phyloP scores from a whole-genome alignment of 352 stramenopile genomes.

The Phytopythium helicoides region DNA sequence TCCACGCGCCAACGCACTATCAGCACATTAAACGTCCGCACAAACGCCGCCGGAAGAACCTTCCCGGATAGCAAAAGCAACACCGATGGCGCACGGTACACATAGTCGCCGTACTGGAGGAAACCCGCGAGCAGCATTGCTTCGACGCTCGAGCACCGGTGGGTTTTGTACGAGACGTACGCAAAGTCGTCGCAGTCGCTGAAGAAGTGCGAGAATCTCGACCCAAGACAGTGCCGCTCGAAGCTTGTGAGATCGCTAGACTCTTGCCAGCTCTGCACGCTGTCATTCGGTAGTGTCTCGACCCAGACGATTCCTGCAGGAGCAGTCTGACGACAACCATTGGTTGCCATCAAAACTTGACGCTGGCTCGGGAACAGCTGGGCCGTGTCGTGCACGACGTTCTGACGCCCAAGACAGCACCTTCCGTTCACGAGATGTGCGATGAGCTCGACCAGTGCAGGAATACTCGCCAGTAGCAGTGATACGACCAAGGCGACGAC shows the following conservation, averaged over 20 bases:
- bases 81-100: constrained; percentile 16
- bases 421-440: no score
- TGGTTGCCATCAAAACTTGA: no score
- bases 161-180: constrained; percentile 5
- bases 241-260: constrained; percentile 12
- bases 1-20: constrained; percentile 24
- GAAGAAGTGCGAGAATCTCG: constrained; percentile 16
- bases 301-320: no score
- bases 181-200: constrained; percentile 22
- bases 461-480: constrained; percentile 10
- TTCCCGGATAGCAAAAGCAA: constrained; percentile 16
- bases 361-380: no score
- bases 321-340: constrained; percentile 2
- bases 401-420: no score
- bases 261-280: background rate
- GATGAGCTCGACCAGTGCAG: no score
- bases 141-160: constrained; percentile 14
- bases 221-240: constrained; percentile 17
- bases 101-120: constrained; percentile 15
- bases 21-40: constrained; percentile 29
- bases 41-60: constrained; percentile 18
- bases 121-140: constrained; percentile 18
- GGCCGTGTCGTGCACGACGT: no score
- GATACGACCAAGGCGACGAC: constrained; percentile 18
- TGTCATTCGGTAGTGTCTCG: no score